Percentiles rank a stretch among this genome's conserved stretches.
Conservation (phyloP, 2,329 filamentous ascomycete species). For the Aureobasidium sp. region DNA sequence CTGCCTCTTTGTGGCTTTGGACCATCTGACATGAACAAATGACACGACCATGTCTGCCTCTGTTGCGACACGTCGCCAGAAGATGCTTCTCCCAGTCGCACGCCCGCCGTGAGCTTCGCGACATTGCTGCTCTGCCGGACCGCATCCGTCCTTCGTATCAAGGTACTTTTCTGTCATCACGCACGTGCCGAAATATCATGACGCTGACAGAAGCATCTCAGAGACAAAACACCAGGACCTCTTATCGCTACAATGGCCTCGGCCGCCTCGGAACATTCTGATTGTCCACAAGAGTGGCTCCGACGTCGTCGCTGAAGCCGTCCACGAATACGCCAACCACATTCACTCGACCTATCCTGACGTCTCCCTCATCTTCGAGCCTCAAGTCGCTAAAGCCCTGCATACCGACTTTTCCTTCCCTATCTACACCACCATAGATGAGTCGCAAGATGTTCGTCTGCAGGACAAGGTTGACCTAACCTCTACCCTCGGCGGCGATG, state of each 20-base stretch:
- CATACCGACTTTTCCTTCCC: slow-evolving; percentile 66
- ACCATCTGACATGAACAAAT: slow-evolving; percentile 25
- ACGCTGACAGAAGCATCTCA: slow-evolving; percentile 22
- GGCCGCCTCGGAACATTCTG: slow-evolving; percentile 60
- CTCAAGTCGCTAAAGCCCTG: slow-evolving; percentile 61
- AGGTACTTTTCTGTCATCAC: slow-evolving; percentile 39
- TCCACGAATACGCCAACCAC: slow-evolving; percentile 58
- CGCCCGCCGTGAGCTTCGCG: slow-evolving; percentile 42
- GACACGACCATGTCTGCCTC: slow-evolving; percentile 24
- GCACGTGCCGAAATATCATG: neutral
- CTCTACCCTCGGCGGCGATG: slow-evolving; percentile 86
- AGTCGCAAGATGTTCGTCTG: slow-evolving; percentile 29
- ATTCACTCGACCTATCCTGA: slow-evolving; percentile 72
- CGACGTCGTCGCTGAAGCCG: slow-evolving; percentile 46
- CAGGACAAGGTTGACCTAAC: slow-evolving; percentile 78
- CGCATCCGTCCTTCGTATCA: slow-evolving; percentile 58
- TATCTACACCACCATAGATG: slow-evolving; percentile 48
- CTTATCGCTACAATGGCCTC: slow-evolving; percentile 60
- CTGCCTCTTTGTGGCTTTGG: neutral
- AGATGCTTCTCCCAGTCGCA: slow-evolving; percentile 47
- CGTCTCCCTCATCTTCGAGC: slow-evolving; percentile 77
- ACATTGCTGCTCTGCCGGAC: slow-evolving; percentile 44
- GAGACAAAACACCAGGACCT: slow-evolving; percentile 54
- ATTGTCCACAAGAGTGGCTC: slow-evolving; percentile 60
- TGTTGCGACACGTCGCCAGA: slow-evolving; percentile 18